A percentile compares a stretch with the other conserved stretches of the same genome.
Evolutionary conservation across 1,284 basidiomycete genomes (phyloP).

Genomic region (Austropuccinia psidii): DNA sequence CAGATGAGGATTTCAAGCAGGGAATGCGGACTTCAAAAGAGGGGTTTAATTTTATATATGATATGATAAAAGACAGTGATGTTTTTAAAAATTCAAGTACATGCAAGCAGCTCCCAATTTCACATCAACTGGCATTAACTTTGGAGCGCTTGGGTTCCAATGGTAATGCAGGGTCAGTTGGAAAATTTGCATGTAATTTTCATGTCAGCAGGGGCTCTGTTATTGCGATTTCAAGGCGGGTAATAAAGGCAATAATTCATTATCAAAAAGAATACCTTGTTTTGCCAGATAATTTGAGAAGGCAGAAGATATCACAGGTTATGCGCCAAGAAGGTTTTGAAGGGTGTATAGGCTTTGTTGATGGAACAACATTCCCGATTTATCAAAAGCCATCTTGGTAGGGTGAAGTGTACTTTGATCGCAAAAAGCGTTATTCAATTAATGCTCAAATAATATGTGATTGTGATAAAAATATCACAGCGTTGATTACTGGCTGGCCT

Average conservation of each 20-base stretch:
- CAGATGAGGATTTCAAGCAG: background rate
- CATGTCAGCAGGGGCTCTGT: background rate
- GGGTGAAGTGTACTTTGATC: conserved; percentile 12
- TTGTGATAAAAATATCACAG: conserved; percentile 10
- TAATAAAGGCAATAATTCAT: background rate
- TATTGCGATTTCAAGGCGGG: background rate
- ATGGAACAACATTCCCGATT: background rate
- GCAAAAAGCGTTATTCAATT: conserved; percentile 8
- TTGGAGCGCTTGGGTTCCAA: conserved; percentile 16
- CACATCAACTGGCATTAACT: background rate
- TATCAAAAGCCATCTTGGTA: background rate
- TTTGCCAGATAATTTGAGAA: background rate
- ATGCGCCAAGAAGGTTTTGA: background rate
- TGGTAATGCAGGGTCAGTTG: background rate
- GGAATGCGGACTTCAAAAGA: background rate
- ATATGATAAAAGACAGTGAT: background rate
- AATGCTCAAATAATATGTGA: conserved; percentile 16
- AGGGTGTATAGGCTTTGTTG: conserved; percentile 3
- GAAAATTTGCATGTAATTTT: background rate
- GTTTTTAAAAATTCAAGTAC: background rate
- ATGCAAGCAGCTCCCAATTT: background rate
- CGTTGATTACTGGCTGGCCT: conserved; percentile 15
- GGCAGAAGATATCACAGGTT: background rate
- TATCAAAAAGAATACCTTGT: background rate
- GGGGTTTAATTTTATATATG: background rate